Base-by-base conservation (phyloP, 2,329 filamentous ascomycete species). In the Lizonia empirigonia region DNA sequence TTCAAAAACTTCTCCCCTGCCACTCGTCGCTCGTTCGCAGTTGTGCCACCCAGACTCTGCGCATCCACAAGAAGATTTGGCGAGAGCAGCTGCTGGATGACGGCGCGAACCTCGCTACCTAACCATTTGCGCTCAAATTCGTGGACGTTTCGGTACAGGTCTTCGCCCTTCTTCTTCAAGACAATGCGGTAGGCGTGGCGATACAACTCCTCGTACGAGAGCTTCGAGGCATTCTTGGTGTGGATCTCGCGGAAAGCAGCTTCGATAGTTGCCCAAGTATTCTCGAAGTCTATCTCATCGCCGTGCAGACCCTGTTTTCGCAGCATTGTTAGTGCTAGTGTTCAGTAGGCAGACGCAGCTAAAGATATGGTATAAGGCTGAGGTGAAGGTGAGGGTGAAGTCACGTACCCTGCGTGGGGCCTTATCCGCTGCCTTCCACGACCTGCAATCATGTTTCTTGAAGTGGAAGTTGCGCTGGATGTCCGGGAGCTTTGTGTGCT, bases 191-290 rank as follows among this genome's bases (percentile, higher is more conserved):
- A 99, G 5, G 91, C 90, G 46, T 89, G 89, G 50, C 94, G 88
- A 76, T 99, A 99, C 1, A 99, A 83, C 67, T 96, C 89, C 73
- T 99, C 94, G 77, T 97, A 99, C 1, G 92, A 96, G 2, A 99
- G 83, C 13, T 83, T 82, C 8, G 91, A 95, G 53, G 91, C 91
- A 71, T 96, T 94, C 72, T 95, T 92, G 50, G 86, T 89, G 76
- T 97, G 92, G 41, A 99, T 97, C 68, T 96, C 90, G 49, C 79
- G 81, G 44, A 99, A 83, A 4, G 93, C 91, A 38, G 85, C 82
- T 36, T 86, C 81, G 7, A 99, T 83, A 35, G 85, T 84, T 12
- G 80, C 79, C 94, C 94, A 99, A 62, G 86, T 89, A 2, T 83
- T 80, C n/a, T 96, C 89, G 69, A 96, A 96, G 60, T 95, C 90